Base-by-base conservation (phyloP, 768 basidiomycete genomes). In the Atractiella rhizophila region DNA sequence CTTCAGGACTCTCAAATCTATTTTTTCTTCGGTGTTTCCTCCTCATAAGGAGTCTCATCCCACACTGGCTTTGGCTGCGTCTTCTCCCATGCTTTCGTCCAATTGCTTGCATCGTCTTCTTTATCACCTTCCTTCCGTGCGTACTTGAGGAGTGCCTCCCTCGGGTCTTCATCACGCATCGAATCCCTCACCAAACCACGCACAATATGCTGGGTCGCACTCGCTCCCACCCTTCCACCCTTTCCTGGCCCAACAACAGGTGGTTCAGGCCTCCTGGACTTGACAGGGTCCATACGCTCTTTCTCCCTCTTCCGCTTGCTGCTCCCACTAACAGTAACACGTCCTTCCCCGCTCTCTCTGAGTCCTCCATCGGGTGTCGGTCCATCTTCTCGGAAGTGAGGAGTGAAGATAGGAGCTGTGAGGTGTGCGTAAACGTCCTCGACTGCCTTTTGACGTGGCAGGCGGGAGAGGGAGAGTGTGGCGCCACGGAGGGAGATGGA, bases 201-300 rank as follows among this genome's bases (percentile, higher is more conserved):
- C 38, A 96, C 85, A 49, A 96, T 70, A 56, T 94, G 85, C 52
- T 94, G 86, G 37, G 83, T 94, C 15, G 88, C 88, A 62, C 82
- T 86, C 26, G 83, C 83, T 29, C 91, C 91, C 29, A 98, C 79
- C 29, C 91, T 65, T 39, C 91, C 91, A 18, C 91, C 91, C 53
- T 69, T 69, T 40, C 91, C 91, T 11, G 83, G 85, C 11, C 91
- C 91, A 47, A 68, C 75, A 40, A 98, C 73, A 21, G 91, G 91
- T 53, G 88, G 64, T 55, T 83, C 81, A 18, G 91, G 91, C 49
- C 85, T 68, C 54, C 70, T 70, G 61, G 80, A 83, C 69, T 91
- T 91, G 54, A 78, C 69, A 30, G 80, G 76, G 62, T 91, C 82
- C 66, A 70, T 60, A 48, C 80, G 63, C 48, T 82, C 80, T 62